phyloP scores from a whole-genome alignment of 2,329 filamentous ascomycete genomes.

The Exophiala xenobiotica region DNA sequence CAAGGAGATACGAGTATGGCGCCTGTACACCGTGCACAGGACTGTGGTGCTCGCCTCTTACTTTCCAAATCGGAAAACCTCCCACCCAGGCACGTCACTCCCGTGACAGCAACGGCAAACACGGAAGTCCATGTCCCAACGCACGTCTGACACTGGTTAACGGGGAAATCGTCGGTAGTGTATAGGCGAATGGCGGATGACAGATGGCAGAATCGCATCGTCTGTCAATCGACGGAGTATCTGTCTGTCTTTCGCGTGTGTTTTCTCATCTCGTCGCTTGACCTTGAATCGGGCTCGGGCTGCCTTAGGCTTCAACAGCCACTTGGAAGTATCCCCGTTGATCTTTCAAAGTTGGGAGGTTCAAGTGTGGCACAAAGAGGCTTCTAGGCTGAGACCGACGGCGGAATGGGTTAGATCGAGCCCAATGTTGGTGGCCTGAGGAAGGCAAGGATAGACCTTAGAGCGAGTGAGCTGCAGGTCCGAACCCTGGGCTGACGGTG shows the following conservation, averaged over 20 bases:
- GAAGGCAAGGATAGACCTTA: constrained; percentile 10
- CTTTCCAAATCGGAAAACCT: no score
- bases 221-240: background rate
- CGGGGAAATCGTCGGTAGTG: background rate
- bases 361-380: constrained; percentile 21
- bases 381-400: constrained; percentile 18
- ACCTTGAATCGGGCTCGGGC: no score
- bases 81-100: no score
- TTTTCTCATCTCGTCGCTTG: no score
- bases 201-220: background rate
- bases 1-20: no score
- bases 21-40: no score
- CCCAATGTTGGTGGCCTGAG: constrained; percentile 13
- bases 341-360: no score
- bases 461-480: background rate
- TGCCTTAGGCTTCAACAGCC: no score
- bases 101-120: background rate
- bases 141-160: background rate
- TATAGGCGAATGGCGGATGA: background rate
- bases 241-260: constrained; percentile 4
- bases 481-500: background rate
- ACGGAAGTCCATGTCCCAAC: constrained; percentile 1
- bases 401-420: constrained; percentile 15
- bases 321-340: no score
- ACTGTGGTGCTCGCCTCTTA: no score